Percentiles rank a stretch among this genome's conserved stretches.
Evolutionary conservation across 2,329 filamentous ascomycete species (phyloP).

Genomic region (Emergomyces africanus): DNA sequence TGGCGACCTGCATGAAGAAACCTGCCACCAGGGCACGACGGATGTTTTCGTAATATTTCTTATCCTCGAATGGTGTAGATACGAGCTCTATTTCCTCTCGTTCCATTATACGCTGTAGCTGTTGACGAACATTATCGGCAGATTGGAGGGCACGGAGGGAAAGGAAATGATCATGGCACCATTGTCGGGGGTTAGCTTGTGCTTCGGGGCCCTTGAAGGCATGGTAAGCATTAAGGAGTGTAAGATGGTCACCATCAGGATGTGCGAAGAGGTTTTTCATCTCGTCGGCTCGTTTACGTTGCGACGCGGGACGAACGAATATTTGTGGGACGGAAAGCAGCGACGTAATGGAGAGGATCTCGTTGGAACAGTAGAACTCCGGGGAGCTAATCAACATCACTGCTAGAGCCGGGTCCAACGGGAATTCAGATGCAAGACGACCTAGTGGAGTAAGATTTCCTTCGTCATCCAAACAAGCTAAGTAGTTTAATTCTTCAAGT

Average conservation of each 20-base stretch:
- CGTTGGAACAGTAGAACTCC: slow-evolving; percentile 97
- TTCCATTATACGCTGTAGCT: slow-evolving; percentile 96
- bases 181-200: slow-evolving; percentile 65
- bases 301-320: slow-evolving; percentile 74
- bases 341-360: slow-evolving; percentile 89
- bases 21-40: slow-evolving; percentile 80
- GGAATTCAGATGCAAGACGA: slow-evolving; percentile 82
- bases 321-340: slow-evolving; percentile 90
- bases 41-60: slow-evolving; percentile 98
- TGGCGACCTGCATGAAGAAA: slow-evolving; percentile 99
- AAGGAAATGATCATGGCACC: slow-evolving; percentile 96
- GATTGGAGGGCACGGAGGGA: slow-evolving; percentile 78
- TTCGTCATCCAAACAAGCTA: slow-evolving; percentile 92
- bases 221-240: slow-evolving; percentile 94
- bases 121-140: slow-evolving; percentile 83
- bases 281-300: slow-evolving; percentile 84
- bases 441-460: slow-evolving; percentile 82
- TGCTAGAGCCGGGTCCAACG: slow-evolving; percentile 81
- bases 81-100: slow-evolving; percentile 73
- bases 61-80: slow-evolving; percentile 82
- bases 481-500: slow-evolving; percentile 92
- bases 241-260: slow-evolving; percentile 86
- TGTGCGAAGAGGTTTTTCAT: slow-evolving; percentile 95
- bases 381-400: slow-evolving; percentile 98
- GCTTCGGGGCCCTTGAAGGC: slow-evolving; percentile 72